Evolutionary conservation across 140 eudicot genomes (phyloP).

Genomic region (Anethum foeniculum): DNA sequence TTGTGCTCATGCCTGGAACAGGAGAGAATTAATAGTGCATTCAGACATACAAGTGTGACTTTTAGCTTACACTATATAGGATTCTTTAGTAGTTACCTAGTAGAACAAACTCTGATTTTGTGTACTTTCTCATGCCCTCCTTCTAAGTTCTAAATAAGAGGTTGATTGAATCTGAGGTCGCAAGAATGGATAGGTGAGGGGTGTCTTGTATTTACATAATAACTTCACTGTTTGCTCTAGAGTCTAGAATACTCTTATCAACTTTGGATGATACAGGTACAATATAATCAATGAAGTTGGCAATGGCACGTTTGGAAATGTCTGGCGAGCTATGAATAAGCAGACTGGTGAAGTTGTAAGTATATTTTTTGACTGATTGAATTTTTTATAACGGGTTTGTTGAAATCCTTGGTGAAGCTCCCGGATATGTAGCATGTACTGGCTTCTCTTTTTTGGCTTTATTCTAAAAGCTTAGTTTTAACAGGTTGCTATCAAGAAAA

Average conservation of each 20-base stretch:
- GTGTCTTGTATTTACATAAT: background rate
- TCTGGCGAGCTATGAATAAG: conserved; percentile 89
- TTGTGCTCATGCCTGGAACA: conserved; percentile 23
- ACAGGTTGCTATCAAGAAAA: conserved; percentile 91
- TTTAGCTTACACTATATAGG: conserved; percentile 29
- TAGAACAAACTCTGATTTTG: conserved; percentile 21
- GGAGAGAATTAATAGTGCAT: conserved; percentile 31
- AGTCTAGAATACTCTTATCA: background rate
- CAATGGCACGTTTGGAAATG: conserved; percentile 94
- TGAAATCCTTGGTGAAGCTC: background rate
- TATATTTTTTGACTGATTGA: background rate
- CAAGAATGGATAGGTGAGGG: conserved; percentile 77
- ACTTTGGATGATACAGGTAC: conserved; percentile 74
- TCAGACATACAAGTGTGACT: conserved; percentile 57
- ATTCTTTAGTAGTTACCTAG: conserved; percentile 25
- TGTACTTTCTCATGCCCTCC: conserved; percentile 23
- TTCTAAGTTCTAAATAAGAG: conserved; percentile 30
- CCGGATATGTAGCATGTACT: conserved; percentile 8
- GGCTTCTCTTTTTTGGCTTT: background rate
- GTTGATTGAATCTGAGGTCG: conserved; percentile 33
- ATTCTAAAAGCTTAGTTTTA: background rate
- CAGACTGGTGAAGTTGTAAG: conserved; percentile 96
- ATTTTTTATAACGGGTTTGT: background rate
- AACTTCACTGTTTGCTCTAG: background rate
- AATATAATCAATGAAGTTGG: conserved; percentile 90